Conservation (phyloP, 2,329 filamentous ascomycete species). For the Aspergillus pseudonomiae region DNA sequence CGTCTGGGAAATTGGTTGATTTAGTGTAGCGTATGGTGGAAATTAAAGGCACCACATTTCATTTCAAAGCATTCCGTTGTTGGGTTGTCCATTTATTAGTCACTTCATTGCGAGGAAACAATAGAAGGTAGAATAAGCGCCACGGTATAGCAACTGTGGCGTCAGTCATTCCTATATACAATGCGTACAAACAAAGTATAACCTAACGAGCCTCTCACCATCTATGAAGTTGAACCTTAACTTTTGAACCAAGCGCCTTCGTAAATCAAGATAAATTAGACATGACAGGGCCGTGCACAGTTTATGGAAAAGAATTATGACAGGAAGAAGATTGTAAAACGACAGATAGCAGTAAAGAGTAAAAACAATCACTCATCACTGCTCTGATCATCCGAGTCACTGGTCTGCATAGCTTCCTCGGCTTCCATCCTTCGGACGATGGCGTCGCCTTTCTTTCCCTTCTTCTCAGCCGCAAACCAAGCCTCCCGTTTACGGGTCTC, state of each 20-base stretch:
- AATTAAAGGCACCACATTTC: background rate
- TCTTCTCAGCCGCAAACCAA: slow-evolving; percentile 50
- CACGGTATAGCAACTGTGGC: background rate
- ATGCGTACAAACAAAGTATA: background rate
- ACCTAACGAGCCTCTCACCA: background rate
- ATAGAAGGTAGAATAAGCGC: background rate
- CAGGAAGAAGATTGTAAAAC: background rate
- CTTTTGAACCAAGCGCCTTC: slow-evolving; percentile 4
- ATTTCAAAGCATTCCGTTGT: background rate
- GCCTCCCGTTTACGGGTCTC: slow-evolving; percentile 44
- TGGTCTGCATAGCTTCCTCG: slow-evolving; percentile 37
- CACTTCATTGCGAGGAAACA: background rate
- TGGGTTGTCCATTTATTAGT: background rate
- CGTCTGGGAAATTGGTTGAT: background rate
- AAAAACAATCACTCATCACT: slow-evolving; percentile 29
- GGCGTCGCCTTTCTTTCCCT: slow-evolving; percentile 45
- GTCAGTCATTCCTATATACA: background rate
- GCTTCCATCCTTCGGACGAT: slow-evolving; percentile 43
- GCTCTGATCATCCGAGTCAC: slow-evolving; percentile 40
- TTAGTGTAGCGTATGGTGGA: background rate
- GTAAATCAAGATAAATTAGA: background rate
- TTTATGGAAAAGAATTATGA: background rate
- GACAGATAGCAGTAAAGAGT: background rate
- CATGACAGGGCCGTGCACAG: background rate
- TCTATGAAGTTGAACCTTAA: background rate